Evolutionary conservation across 106 monocot species (phyloP), one percentile per base, ranked within the genome.

Genomic region (Iris macrosiphon): DNA sequence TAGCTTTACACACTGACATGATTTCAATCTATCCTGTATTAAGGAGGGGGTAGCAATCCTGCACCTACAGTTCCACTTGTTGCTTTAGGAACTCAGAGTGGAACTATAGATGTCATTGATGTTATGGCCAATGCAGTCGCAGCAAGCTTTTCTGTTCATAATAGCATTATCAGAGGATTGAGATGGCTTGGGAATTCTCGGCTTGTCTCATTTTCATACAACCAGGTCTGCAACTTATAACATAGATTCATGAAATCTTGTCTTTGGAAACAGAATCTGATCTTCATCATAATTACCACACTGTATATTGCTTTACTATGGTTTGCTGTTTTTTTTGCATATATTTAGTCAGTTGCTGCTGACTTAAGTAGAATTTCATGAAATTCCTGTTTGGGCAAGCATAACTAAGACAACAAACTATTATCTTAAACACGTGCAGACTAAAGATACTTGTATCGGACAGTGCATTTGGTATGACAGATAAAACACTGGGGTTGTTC

Each of bases 161-260:
- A 22, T 80, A 78, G 73, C 50, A 16, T 61, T 42, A 72, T 98
- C n/a, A 87, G 71, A 61, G 98, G 98, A 62, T 65, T 98, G 70
- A 86, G 75, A 71, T 98, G 98, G 98, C 98, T 98, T 65, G 98
- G 98, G 48, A 98, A 98, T 75, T 87, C 98, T 51, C 80, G 98
- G 28, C 83, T 98, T 64, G 86, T 98, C 53, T 87, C 98, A 28
- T 98, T 98, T 65, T 98, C 98, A 63, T 87, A 83, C 48, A 73
- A 49, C 64, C 90, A 96, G 73, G 95, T 89, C 72, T 39, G 52
- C 45, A 14, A 41, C 30, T 45, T 51, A 2, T 9, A 31, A 20
- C 44, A 19, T 15, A 16, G 21, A 2, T 24, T 7, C 8, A 18
- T 31, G 26, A 17, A 24, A 11, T 19, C 33, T 29, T 18, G 18